Conservation (phyloP, 192 early-diverging fungal species). For the Coemansia sp. region DNA sequence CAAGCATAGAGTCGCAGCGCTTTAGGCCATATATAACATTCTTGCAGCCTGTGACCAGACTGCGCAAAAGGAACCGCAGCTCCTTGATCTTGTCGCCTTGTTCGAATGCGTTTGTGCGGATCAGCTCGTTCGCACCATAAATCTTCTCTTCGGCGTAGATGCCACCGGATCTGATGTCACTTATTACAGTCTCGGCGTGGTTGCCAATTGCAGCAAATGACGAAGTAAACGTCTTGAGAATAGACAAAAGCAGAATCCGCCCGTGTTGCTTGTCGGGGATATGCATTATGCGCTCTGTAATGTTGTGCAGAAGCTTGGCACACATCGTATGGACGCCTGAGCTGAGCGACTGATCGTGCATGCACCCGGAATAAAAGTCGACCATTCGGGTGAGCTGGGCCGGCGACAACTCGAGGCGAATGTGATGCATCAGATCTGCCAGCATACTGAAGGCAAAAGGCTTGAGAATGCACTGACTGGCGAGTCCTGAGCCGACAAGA, state of each 20-base stretch:
- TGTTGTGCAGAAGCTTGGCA: constrained; percentile 85
- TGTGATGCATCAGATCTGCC: constrained; percentile 94
- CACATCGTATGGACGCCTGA: constrained; percentile 97
- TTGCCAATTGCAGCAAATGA: constrained; percentile 43
- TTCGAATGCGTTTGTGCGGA: constrained; percentile 49
- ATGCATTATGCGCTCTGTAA: constrained; percentile 83
- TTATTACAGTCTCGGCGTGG: constrained; percentile 26
- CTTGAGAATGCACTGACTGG: constrained; percentile 86
- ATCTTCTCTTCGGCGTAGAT: constrained; percentile 35
- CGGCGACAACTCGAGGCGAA: constrained; percentile 79
- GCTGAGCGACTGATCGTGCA: constrained; percentile 89
- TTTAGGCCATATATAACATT: constrained; percentile 72
- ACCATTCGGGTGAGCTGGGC: constrained; percentile 80
- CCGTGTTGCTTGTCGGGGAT: constrained; percentile 63
- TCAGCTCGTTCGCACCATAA: constrained; percentile 36
- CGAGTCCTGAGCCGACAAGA: constrained; percentile 88
- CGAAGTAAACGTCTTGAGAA: constrained; percentile 81
- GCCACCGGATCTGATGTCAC: constrained; percentile 23
- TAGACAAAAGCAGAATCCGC: constrained; percentile 71
- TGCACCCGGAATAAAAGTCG: constrained; percentile 86
- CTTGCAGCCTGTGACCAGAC: constrained; percentile 85
- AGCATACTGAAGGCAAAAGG: constrained; percentile 93
- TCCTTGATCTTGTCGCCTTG: constrained; percentile 57
- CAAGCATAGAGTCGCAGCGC: constrained; percentile 64
- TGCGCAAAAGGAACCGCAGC: constrained; percentile 84